Base-by-base conservation (phyloP, 2,329 filamentous ascomycete genomes). In the Seiridium unicorne region DNA sequence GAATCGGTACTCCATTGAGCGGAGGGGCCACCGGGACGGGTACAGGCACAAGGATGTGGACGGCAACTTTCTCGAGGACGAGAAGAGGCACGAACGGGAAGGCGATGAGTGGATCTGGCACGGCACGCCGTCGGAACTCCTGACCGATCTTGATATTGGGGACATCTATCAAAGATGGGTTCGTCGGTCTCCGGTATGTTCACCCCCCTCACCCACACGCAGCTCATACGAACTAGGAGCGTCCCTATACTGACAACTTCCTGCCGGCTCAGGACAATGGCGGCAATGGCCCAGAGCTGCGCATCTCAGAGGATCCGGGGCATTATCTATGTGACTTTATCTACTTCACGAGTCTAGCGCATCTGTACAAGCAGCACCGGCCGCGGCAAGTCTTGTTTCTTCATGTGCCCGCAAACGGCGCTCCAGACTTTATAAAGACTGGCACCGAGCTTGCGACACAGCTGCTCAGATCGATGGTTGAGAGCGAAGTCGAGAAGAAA, bases 251-350 rank as follows among this genome's bases (percentile, higher is more conserved):
- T 26, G 18, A 26, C 2, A 26, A 26, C 18, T 26, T 26, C 18
- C 18, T 26, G 5, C 6, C 11, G 47, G 54, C 26, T 40, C 57
- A 36, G n/a, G 3, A 6, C n/a, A 7, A 35, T 51, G 62, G 57
- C 61, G 58, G 5, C 59, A 60, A 58, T 78, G 79, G 67, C 72
- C 48, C 74, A 55, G 79, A 83, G 63, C 71, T 87, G 6, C 81
- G 85, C 38, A 77, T 90, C 44, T 92, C 89, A 0, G 82, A 87
- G 48, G 88, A 93, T 65, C 86, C 90, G 0, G 90, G 90, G 3
- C 83, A 82, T 26, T 93, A 89, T 72, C 78, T 93, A 13, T 93
- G 90, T 74, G 90, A 93, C 70, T 93, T 91, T 69, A 92, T 90
- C 65, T 91, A 89, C 73, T 92, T 87, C 73, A 86, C 85, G 5